phyloP scores from a whole-genome alignment of 108 stramenopile genomes.

The Skeletonema menzelii region DNA sequence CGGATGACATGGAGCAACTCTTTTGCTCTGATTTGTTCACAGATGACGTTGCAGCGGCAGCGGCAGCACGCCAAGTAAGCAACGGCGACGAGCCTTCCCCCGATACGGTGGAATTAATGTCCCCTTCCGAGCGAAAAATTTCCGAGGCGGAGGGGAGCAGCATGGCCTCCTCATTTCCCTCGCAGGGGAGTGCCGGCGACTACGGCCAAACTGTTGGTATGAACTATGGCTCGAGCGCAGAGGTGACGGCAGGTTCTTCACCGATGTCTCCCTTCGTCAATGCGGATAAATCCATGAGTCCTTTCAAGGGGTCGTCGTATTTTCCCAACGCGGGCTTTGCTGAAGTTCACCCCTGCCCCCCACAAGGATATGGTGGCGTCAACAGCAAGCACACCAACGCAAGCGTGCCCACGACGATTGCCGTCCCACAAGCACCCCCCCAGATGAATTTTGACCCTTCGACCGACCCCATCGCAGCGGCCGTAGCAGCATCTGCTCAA shows the following conservation, averaged over 20 bases:
- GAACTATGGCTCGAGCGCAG: not conserved
- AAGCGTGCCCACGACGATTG: slow-evolving; percentile 1
- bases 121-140: not conserved
- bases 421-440: not conserved
- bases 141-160: not conserved
- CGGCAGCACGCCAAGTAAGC: not conserved
- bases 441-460: not conserved
- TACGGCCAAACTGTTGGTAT: not conserved
- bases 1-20: slow-evolving; percentile 1
- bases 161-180: not conserved
- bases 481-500: not conserved
- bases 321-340: not conserved
- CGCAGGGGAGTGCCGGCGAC: not conserved
- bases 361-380: not conserved
- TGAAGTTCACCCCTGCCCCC: not conserved
- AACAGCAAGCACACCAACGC: not conserved
- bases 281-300: not conserved
- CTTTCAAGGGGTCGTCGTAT: not conserved
- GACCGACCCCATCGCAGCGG: not conserved
- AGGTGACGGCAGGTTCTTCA: not conserved
- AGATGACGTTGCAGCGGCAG: not conserved
- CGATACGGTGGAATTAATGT: not conserved
- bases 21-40: not conserved
- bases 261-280: not conserved
- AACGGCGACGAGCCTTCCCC: not conserved